Evolutionary conservation across 306 rosid species (phyloP), one percentile per base, ranked within the genome.

Genomic region (Cicer yamashitae): DNA sequence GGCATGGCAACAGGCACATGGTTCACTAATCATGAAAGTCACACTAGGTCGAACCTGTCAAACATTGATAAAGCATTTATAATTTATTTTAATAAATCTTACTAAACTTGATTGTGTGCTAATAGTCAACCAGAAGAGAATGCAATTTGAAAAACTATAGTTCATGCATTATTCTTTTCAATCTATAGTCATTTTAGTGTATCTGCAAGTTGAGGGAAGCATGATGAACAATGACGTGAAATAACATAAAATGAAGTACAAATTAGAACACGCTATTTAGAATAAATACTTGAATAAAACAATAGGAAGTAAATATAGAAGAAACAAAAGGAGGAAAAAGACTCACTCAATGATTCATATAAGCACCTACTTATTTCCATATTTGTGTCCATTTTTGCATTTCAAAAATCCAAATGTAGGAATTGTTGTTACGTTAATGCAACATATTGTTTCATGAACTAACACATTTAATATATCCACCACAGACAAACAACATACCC

Each of bases 21-120:
- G 97, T 80, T 94, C 99, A 82, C 97, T 92, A 62, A 94, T 84
- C 99, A 90, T 94, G 90, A 91, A 94, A 44, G 97, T 92, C 79
- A 94, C 97, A 48, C 97, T 94, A 25, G 99, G 99, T 66, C 99
- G 93, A 76, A 94, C 97, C 97, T 94, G 96, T 80, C 68, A 76
- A 79, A 66, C 58, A 80, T 79, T 60, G 51, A 56, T 46, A 73
- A 68, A 75, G 7, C 78, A 68, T 67, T 52, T 37, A 13, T 51
- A 37, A 66, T 17, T 34, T 80, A 15, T 17, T 75, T 66, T 22
- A 65, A 69, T 46, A 40, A 67, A 74, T 69, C 38, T 43, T 20
- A 71, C 53, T 40, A 61, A 83, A 71, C 9, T 40, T 47, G 18
- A 70, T 30, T 52, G 64, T 41, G 71, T 59, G 59, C 8, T 37